Percentiles rank a stretch among this genome's conserved stretches.
Conservation (phyloP, 108 stramenopile species). For the Asterionellopsis glacialis region DNA sequence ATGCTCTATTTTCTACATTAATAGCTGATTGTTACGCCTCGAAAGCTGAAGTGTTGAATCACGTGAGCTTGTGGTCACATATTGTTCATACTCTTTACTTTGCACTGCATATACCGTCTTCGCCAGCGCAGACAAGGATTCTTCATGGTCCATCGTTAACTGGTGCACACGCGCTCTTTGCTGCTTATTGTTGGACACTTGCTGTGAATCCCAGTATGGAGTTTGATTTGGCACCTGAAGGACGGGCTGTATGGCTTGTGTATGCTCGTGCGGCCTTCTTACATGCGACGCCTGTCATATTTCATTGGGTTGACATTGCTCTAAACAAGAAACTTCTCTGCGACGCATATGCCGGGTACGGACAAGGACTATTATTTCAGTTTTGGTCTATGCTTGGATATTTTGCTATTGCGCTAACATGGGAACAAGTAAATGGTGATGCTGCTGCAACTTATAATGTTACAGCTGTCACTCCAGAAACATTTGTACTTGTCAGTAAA, state of each 20-base stretch:
- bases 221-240: slow-evolving; percentile 20
- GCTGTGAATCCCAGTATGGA: slow-evolving; percentile 21
- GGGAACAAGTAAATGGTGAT: slow-evolving; percentile 19
- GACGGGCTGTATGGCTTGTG: slow-evolving; percentile 10
- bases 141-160: slow-evolving; percentile 15
- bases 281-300: slow-evolving; percentile 10
- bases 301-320: slow-evolving; percentile 10
- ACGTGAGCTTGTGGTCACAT: slow-evolving; percentile 11
- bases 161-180: slow-evolving; percentile 12
- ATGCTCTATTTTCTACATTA: neutral
- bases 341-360: neutral
- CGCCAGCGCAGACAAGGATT: neutral
- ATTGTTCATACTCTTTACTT: slow-evolving; percentile 13
- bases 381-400: slow-evolving; percentile 19
- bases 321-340: slow-evolving; percentile 5
- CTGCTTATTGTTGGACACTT: slow-evolving; percentile 21
- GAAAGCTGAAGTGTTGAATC: slow-evolving; percentile 8
- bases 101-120: neutral
- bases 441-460: slow-evolving; percentile 20
- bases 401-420: slow-evolving; percentile 22
- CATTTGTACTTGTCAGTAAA: slow-evolving; percentile 15
- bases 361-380: slow-evolving; percentile 3
- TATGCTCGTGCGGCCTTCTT: slow-evolving; percentile 17
- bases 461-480: slow-evolving; percentile 3
- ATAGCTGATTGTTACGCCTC: slow-evolving; percentile 7